phyloP scores from a whole-genome alignment of 108 stramenopile species.

The Thalassiosira profunda region DNA sequence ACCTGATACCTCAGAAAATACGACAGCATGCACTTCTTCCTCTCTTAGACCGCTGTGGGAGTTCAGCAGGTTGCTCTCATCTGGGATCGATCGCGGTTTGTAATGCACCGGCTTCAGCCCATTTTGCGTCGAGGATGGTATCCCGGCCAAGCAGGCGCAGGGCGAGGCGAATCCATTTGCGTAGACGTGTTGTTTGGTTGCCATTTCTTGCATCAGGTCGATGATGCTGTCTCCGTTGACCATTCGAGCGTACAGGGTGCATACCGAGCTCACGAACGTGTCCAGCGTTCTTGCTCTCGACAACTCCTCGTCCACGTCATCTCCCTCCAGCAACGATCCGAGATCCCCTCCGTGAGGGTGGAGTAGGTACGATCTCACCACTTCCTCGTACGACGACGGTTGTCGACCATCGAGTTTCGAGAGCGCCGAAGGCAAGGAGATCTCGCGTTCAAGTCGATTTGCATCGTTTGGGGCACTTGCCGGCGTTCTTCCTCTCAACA shows the following conservation, averaged over 20 bases:
- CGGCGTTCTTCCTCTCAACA: slow-evolving; percentile 7
- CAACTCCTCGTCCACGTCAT: slow-evolving; percentile 3
- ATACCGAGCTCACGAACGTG: slow-evolving; percentile 57
- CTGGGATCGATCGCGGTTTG: slow-evolving; percentile 48
- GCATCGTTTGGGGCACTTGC: neutral
- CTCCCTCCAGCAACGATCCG: slow-evolving; percentile 24
- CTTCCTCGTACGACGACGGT: slow-evolving; percentile 38
- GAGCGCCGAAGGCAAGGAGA: slow-evolving; percentile 33
- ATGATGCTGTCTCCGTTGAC: slow-evolving; percentile 64
- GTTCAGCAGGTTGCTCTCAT: slow-evolving; percentile 54
- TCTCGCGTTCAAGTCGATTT: neutral
- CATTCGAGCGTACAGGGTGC: slow-evolving; percentile 77
- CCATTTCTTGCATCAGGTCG: slow-evolving; percentile 56
- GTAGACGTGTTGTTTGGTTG: slow-evolving; percentile 30
- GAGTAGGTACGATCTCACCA: slow-evolving; percentile 48
- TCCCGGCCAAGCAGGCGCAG: slow-evolving; percentile 24
- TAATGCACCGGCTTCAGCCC: slow-evolving; percentile 30
- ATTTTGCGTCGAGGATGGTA: slow-evolving; percentile 3
- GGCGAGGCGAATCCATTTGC: slow-evolving; percentile 30
- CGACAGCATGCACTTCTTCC: slow-evolving; percentile 48
- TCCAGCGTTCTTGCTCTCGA: slow-evolving; percentile 21
- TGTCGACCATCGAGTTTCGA: slow-evolving; percentile 28
- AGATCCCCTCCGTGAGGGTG: slow-evolving; percentile 66
- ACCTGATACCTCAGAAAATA: slow-evolving; percentile 64
- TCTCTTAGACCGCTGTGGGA: neutral